phyloP scores from a whole-genome alignment of 129 eudicot species.

The Flaveria trinervia region DNA sequence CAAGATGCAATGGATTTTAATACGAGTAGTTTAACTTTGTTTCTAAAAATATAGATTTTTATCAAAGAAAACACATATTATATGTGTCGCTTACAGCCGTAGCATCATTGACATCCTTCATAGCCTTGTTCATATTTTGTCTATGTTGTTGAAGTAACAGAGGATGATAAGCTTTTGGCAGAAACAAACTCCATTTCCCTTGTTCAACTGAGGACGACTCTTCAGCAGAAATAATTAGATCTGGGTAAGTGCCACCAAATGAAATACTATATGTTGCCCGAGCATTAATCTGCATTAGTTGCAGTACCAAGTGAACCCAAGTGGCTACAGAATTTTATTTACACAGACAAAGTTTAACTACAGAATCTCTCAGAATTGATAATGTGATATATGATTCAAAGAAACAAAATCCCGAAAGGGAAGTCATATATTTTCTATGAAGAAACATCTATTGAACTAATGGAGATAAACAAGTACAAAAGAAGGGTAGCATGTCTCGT shows the following conservation, averaged over 20 bases:
- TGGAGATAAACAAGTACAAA: slow-evolving; percentile 5
- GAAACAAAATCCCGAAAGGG: neutral
- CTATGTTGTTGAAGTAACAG: slow-evolving; percentile 78
- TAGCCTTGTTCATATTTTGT: slow-evolving; percentile 57
- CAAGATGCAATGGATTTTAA: slow-evolving; percentile 16
- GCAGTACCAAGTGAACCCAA: slow-evolving; percentile 27
- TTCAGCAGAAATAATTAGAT: slow-evolving; percentile 50
- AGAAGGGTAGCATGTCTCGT: neutral
- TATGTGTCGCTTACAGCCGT: slow-evolving; percentile 59
- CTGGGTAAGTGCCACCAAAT: slow-evolving; percentile 80
- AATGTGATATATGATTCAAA: slow-evolving; percentile 5
- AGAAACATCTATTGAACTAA: neutral
- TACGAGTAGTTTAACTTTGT: slow-evolving; percentile 6
- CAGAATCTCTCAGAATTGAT: neutral
- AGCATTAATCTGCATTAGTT: slow-evolving; percentile 72
- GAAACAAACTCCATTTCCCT: slow-evolving; percentile 71
- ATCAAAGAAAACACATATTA: neutral
- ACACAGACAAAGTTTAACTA: slow-evolving; percentile 19
- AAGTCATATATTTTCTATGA: neutral
- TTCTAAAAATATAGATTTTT: slow-evolving; percentile 6
- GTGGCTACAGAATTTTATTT: neutral
- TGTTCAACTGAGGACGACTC: slow-evolving; percentile 40
- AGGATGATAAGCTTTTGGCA: slow-evolving; percentile 90
- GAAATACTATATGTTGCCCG: slow-evolving; percentile 87
- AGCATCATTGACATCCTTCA: slow-evolving; percentile 66